Evolutionary conservation across 768 basidiomycete species (phyloP).

Genomic region (Pisolithus tinctorius): DNA sequence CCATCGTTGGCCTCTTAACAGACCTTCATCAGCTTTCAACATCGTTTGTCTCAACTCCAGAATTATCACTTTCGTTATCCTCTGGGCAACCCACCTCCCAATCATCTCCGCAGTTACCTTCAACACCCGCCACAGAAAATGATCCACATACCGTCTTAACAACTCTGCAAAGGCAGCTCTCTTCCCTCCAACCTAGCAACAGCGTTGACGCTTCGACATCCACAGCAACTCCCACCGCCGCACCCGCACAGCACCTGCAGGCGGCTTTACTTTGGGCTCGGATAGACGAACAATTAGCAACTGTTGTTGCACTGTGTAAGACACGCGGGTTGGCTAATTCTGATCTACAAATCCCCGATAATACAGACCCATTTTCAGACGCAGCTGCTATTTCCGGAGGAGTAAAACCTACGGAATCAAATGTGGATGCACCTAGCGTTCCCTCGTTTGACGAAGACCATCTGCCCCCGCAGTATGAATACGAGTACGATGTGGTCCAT

Average conservation of each 20-base stretch:
- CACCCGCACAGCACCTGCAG: constrained; percentile 49
- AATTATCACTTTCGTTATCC: constrained; percentile 2
- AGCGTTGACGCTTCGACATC: neutral
- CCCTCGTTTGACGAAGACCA: constrained; percentile 22
- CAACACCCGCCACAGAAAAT: constrained; percentile 6
- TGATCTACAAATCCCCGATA: neutral
- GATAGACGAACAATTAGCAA: constrained; percentile 70
- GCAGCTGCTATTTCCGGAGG: neutral
- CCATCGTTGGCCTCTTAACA: constrained; percentile 62
- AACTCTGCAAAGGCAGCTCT: constrained; percentile 60
- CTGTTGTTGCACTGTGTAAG: constrained; percentile 58
- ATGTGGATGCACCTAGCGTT: neutral
- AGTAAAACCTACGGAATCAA: neutral
- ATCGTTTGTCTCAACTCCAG: constrained; percentile 11
- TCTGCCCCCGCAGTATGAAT: constrained; percentile 52
- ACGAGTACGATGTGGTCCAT: constrained; percentile 6
- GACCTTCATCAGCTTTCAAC: constrained; percentile 60
- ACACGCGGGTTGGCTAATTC: constrained; percentile 35
- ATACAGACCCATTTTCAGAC: neutral
- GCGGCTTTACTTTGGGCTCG: constrained; percentile 64
- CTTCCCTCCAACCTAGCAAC: constrained; percentile 47
- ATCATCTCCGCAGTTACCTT: neutral
- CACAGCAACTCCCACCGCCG: constrained; percentile 2
- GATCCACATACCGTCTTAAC: constrained; percentile 41
- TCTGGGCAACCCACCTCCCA: neutral